Base-by-base conservation (phyloP, 345 rosid genomes). In the Eucalyptus polybractea region DNA sequence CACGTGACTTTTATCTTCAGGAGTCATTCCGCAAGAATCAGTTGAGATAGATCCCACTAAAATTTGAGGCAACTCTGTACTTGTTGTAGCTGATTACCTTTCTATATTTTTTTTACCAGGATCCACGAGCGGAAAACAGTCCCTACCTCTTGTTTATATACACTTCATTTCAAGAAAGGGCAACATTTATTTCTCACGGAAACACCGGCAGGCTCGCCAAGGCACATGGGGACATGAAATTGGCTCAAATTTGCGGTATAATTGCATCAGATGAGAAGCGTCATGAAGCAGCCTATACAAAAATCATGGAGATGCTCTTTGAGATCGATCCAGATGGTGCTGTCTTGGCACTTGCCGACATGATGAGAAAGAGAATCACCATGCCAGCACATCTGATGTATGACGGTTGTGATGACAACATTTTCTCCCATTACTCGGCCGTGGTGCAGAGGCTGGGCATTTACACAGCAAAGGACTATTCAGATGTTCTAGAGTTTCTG, bases 371-470 rank as follows among this genome's bases (percentile, higher is more conserved):
- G 95, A 97, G 96, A 90, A 96, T 97, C 89, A 92, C 99, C 2
- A 96, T 96, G 99, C 99, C 98, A 2, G 99, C 99, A 17, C 98
- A 96, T 91, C 90, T 97, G 91, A 96, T 96, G 98, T 95, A 96
- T 19, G 98, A 97, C 88, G 97, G 99, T 92, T 42, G 90, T 4
- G 95, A 96, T 6, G 93, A 94, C 65, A 91, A 95, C 86, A 95
- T 96, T 86, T 97, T 97, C 49, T 96, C 96, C 9, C 90, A 96
- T 93, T 96, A 94, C 91, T 96, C 99, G 7, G 91, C 98, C 2
- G 98, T 96, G 62, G 99, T 98, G 16, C 98, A 96, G 92, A 93
- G 99, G 86, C 96, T 96, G 0, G 98, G 96, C 15, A 96, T 97
- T 47, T 97, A 96, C 93, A 96, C 99, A 2, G 97, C 98, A 37